phyloP scores from a whole-genome alignment of 768 basidiomycete genomes.

The Kwoniella sp. region DNA sequence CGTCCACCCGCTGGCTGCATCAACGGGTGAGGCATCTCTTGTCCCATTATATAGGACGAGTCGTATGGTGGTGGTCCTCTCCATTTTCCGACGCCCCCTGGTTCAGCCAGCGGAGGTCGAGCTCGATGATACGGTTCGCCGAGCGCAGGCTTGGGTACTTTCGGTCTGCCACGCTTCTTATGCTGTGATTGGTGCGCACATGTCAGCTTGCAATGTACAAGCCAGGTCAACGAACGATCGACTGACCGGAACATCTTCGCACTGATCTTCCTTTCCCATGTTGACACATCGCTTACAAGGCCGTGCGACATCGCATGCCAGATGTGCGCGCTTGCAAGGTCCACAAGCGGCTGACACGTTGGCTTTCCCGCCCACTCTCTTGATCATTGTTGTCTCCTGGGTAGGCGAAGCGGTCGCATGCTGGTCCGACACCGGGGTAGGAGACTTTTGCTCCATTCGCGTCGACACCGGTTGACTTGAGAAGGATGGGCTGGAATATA shows the following conservation, averaged over 20 bases:
- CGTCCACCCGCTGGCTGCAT: too few species aligned
- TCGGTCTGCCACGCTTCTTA: neutral
- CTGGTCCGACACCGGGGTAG: constrained; percentile 9
- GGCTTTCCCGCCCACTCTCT: constrained; percentile 33
- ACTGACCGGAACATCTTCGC: constrained; percentile 45
- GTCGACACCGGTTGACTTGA: neutral
- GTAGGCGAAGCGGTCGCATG: constrained; percentile 11
- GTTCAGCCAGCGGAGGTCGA: constrained; percentile 3
- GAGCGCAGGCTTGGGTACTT: neutral
- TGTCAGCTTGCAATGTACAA: too few species aligned
- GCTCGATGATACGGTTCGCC: constrained; percentile 29
- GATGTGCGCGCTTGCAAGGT: constrained; percentile 41
- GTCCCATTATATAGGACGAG: constrained; percentile 15
- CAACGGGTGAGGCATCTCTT: too few species aligned
- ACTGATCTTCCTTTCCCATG: constrained; percentile 37
- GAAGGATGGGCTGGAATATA: neutral
- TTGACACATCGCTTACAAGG: constrained; percentile 42
- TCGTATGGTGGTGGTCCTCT: constrained; percentile 17
- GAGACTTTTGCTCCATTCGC: neutral
- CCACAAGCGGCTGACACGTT: constrained; percentile 41
- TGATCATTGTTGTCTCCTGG: constrained; percentile 13
- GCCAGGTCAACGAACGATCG: neutral
- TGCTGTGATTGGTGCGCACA: neutral
- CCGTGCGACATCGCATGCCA: constrained; percentile 39
- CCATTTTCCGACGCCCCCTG: constrained; percentile 18